Percentiles rank a stretch among this genome's conserved stretches.
Conservation (phyloP, 768 basidiomycete species). For the Boletus subcaerulescens region DNA sequence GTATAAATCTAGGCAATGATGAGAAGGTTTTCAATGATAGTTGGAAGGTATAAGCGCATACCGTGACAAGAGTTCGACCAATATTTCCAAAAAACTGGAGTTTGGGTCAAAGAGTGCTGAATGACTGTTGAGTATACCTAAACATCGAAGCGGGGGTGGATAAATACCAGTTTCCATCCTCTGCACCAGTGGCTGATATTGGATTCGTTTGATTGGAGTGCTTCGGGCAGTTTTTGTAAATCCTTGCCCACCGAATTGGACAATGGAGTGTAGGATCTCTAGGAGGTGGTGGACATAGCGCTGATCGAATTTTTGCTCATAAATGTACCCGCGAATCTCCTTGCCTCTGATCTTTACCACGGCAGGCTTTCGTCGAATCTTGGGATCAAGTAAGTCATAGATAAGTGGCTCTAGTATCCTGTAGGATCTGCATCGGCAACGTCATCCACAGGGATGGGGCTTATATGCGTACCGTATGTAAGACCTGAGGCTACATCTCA, state of each 20-base stretch:
- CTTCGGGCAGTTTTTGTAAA: slow-evolving; percentile 73
- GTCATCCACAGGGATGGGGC: background rate
- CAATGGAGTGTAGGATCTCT: slow-evolving; percentile 71
- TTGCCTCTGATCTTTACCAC: slow-evolving; percentile 56
- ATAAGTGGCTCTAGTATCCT: slow-evolving; percentile 92
- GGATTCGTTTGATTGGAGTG: slow-evolving; percentile 60
- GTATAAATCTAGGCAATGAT: slow-evolving; percentile 54
- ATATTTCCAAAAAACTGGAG: slow-evolving; percentile 70
- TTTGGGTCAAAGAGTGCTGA: slow-evolving; percentile 45
- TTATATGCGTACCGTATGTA: slow-evolving; percentile 65
- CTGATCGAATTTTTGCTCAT: slow-evolving; percentile 78
- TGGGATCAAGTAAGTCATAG: slow-evolving; percentile 70
- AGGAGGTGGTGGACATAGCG: slow-evolving; percentile 68
- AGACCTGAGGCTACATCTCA: slow-evolving; percentile 90
- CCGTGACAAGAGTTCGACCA: slow-evolving; percentile 74
- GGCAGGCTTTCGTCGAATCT: slow-evolving; percentile 51
- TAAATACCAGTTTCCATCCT: slow-evolving; percentile 59
- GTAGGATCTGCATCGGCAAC: slow-evolving; percentile 4
- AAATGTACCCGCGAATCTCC: slow-evolving; percentile 64
- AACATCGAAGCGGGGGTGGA: background rate
- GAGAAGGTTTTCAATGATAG: background rate
- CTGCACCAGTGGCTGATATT: slow-evolving; percentile 58
- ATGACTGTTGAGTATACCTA: slow-evolving; percentile 5
- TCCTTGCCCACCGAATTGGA: slow-evolving; percentile 87
- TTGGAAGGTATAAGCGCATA: slow-evolving; percentile 46